Conservation (phyloP, 805 yeast species). For the Suhomyces sp. region DNA sequence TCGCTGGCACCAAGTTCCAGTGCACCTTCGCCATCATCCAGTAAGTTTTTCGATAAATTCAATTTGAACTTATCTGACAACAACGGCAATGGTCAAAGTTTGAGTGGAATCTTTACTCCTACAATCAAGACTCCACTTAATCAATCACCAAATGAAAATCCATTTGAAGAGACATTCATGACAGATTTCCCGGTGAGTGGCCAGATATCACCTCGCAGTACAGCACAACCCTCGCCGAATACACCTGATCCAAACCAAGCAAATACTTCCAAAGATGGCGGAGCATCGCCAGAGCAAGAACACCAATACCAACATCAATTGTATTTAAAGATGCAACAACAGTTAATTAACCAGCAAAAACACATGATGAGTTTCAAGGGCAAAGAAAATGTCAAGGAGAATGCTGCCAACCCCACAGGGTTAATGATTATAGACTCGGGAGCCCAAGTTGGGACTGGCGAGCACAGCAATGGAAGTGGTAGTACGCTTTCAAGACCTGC, state of each 20-base stretch:
- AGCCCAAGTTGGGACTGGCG: neutral
- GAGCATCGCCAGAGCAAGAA: neutral
- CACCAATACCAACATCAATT: slow-evolving; percentile 32
- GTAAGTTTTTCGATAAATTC: neutral
- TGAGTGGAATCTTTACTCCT: slow-evolving; percentile 40
- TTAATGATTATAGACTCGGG: neutral
- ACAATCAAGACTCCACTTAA: slow-evolving; percentile 30
- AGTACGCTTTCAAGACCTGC: neutral
- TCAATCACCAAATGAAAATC: slow-evolving; percentile 28
- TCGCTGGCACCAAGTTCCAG: neutral
- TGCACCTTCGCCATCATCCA: neutral
- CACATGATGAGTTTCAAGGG: slow-evolving; percentile 21
- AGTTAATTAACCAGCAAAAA: slow-evolving; percentile 37
- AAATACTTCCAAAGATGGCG: neutral
- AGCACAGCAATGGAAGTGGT: neutral
- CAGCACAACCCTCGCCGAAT: neutral
- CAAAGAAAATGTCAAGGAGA: neutral
- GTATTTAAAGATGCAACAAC: slow-evolving; percentile 37
- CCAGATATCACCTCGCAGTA: neutral
- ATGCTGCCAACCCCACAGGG: neutral
- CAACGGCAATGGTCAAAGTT: slow-evolving; percentile 10
- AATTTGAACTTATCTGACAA: neutral
- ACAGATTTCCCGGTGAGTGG: slow-evolving; percentile 1
- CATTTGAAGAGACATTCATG: slow-evolving; percentile 33
- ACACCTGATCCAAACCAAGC: neutral